Evolutionary conservation across 345 rosid species (phyloP).

Genomic region (Gossypium mustelinum): DNA sequence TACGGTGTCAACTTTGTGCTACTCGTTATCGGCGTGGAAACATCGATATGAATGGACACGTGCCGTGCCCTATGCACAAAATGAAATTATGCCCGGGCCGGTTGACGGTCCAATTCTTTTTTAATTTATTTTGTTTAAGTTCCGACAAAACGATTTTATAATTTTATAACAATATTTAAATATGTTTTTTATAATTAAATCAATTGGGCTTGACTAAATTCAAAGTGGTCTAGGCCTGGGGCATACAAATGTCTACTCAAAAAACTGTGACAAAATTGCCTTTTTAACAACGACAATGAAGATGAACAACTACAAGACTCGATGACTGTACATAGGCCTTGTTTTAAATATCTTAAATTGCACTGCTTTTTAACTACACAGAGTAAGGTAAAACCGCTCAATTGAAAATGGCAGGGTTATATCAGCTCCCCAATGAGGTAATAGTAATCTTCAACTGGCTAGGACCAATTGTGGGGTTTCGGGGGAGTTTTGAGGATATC

Average conservation of each 20-base stretch:
- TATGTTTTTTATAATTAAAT: too few species aligned
- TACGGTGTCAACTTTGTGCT: not conserved
- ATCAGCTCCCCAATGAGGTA: not conserved
- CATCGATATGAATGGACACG: not conserved
- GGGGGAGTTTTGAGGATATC: constrained; percentile 22
- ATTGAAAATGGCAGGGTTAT: not conserved
- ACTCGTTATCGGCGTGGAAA: not conserved
- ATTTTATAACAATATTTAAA: too few species aligned
- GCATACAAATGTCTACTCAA: not conserved
- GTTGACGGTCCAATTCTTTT: too few species aligned
- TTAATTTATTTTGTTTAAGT: too few species aligned
- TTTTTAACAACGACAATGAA: not conserved
- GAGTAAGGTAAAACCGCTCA: not conserved
- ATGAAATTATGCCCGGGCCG: too few species aligned
- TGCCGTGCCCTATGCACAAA: not conserved
- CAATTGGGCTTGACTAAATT: too few species aligned
- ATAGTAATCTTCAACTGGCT: not conserved
- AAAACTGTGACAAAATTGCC: not conserved
- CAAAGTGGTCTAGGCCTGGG: not conserved
- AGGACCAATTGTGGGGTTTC: not conserved
- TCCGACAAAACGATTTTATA: too few species aligned
- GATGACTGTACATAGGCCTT: not conserved
- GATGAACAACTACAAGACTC: constrained; percentile 3
- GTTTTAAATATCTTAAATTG: not conserved
- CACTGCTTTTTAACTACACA: not conserved